Conservation (phyloP, 2,329 filamentous ascomycete species). For the Magnaporthales sp. region DNA sequence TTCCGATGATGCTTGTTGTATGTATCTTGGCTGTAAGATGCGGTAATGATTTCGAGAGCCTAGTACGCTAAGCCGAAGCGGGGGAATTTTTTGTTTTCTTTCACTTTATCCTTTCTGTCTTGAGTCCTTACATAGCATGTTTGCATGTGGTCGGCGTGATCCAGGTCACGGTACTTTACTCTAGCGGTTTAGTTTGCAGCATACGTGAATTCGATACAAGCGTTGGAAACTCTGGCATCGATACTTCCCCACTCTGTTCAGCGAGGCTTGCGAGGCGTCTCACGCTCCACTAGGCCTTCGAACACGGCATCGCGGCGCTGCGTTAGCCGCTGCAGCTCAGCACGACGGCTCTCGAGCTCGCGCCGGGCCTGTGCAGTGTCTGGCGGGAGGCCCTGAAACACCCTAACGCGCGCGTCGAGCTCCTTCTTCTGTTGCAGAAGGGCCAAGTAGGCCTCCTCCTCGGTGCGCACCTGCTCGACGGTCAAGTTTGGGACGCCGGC, state of each 20-base stretch:
- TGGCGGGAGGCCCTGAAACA: conserved; percentile 64
- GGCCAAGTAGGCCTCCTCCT: conserved; percentile 49
- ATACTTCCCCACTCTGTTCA: background rate
- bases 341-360: conserved; percentile 60
- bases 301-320: conserved; percentile 64
- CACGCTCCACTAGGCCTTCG: conserved; percentile 58
- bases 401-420: conserved; percentile 53
- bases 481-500: conserved; percentile 34
- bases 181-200: background rate
- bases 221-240: background rate
- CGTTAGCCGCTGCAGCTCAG: conserved; percentile 52
- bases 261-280: conserved; percentile 39
- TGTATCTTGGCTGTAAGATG: background rate
- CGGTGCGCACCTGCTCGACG: conserved; percentile 47
- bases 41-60: background rate
- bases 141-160: background rate
- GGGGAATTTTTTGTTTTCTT: background rate
- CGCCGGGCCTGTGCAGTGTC: conserved; percentile 59
- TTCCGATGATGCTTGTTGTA: conserved; percentile 4
- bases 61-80: background rate
- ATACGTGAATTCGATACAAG: background rate
- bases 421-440: conserved; percentile 49
- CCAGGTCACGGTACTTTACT: background rate
- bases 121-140: background rate
- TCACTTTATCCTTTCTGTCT: no score